Evolutionary conservation across 768 basidiomycete genomes (phyloP).

Genomic region (Hypholoma sublateritium): DNA sequence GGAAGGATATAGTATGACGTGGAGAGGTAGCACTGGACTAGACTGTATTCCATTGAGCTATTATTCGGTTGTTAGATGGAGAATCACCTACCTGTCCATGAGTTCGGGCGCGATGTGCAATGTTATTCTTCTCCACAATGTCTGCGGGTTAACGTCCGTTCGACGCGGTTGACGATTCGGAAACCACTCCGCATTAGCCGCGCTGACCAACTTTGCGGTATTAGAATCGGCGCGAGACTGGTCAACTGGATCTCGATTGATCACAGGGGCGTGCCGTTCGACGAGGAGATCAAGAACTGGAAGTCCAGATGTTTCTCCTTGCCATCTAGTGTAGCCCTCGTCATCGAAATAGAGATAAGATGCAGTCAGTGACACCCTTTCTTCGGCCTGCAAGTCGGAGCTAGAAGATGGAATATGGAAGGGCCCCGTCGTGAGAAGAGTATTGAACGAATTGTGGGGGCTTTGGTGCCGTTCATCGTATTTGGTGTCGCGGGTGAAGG

Average conservation of each 20-base stretch:
- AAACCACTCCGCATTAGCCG: conserved; percentile 67
- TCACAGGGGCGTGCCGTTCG: conserved; percentile 56
- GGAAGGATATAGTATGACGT: conserved; percentile 94
- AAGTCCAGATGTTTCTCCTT: conserved; percentile 90
- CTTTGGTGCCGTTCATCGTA: conserved; percentile 46
- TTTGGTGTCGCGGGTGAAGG: conserved; percentile 56
- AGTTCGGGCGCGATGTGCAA: conserved; percentile 84
- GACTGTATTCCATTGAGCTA: conserved; percentile 34
- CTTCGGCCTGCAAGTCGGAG: conserved; percentile 53
- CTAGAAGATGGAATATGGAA: conserved; percentile 23
- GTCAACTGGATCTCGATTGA: conserved; percentile 23
- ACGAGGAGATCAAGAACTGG: conserved; percentile 84
- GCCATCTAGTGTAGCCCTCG: conserved; percentile 86
- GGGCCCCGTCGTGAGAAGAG: conserved; percentile 34
- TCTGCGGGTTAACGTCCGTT: conserved; percentile 83
- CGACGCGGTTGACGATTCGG: conserved; percentile 76
- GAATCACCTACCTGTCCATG: conserved; percentile 77
- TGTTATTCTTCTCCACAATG: conserved; percentile 84
- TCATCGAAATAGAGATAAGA: conserved; percentile 88
- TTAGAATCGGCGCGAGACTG: conserved; percentile 24
- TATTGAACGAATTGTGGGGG: conserved; percentile 39
- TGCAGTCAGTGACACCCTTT: conserved; percentile 64
- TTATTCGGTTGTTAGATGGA: conserved; percentile 12
- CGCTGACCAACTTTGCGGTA: conserved; percentile 28
- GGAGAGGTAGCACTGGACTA: conserved; percentile 83